phyloP scores from a whole-genome alignment of 164 flowering plant species.

The Sextonia rubra region DNA sequence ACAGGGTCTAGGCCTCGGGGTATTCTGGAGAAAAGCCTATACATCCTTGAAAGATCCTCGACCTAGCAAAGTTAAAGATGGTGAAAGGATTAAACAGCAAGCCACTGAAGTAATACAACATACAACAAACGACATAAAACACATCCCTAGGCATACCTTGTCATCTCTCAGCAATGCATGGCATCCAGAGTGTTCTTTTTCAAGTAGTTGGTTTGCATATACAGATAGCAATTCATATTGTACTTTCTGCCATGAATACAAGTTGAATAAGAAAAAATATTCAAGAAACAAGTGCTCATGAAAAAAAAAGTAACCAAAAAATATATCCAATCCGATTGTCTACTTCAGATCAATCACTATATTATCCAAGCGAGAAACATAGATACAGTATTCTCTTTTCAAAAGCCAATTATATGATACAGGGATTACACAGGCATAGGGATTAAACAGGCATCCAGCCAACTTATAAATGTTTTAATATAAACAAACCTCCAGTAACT shows the following conservation, averaged over 20 bases:
- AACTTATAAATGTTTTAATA: too few species aligned
- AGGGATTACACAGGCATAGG: background rate
- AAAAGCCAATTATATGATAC: background rate
- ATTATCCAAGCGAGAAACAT: background rate
- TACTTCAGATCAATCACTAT: background rate
- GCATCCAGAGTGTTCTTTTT: constrained; percentile 95
- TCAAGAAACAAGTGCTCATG: background rate
- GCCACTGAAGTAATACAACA: background rate
- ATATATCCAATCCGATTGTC: background rate
- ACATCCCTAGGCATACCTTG: constrained; percentile 44
- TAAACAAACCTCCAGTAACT: constrained; percentile 60
- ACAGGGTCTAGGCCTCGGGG: constrained; percentile 80
- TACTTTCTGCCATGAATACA: constrained; percentile 22
- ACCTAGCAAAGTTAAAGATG: constrained; percentile 22
- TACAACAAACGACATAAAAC: background rate
- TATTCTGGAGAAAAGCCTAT: constrained; percentile 69
- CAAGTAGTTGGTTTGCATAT: constrained; percentile 71
- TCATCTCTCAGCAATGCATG: constrained; percentile 87
- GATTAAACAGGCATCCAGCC: background rate
- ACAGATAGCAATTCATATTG: constrained; percentile 29
- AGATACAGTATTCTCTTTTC: background rate
- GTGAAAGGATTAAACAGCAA: background rate
- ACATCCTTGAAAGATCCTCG: constrained; percentile 90
- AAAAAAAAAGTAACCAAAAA: too few species aligned
- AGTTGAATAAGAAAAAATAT: background rate